These are phyloP conservation scores for Somion occarium DNA, from an alignment of 1,284 basidiomycete genomes.

Conservation along the genomic window DNA sequence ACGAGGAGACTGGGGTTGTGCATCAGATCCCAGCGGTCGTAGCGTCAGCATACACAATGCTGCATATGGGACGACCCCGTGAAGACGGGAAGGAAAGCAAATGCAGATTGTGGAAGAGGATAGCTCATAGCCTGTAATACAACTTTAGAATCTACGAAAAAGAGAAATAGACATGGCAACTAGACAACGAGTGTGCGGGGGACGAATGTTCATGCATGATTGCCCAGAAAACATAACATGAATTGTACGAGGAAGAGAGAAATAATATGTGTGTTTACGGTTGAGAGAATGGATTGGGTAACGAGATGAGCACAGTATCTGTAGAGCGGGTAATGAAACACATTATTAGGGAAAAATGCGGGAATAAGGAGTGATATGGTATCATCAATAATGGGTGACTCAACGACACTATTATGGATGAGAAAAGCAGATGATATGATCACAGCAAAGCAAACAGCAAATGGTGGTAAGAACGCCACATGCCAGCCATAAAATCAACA, in stretches of 20 bases:
- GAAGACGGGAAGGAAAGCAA: not conserved
- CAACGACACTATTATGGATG: conserved; percentile 10
- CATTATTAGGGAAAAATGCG: conserved; percentile 15
- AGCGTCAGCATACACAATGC: conserved; percentile 95
- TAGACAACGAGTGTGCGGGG: conserved; percentile 13
- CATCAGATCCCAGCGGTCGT: conserved; percentile 91
- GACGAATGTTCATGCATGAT: conserved; percentile 12
- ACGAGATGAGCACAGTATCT: conserved; percentile 8
- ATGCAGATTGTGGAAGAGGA: conserved; percentile 12
- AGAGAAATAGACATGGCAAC: conserved; percentile 14
- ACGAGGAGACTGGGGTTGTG: conserved; percentile 94
- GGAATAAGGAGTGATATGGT: conserved; percentile 31
- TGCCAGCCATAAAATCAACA: not conserved
- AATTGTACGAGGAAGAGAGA: conserved; percentile 5
- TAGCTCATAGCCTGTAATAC: conserved; percentile 28
- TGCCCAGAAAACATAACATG: not conserved
- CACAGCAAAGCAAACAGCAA: not conserved
- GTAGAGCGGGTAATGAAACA: conserved; percentile 7
- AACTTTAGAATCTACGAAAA: conserved; percentile 14
- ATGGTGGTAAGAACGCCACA: not conserved
- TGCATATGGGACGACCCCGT: conserved; percentile 52
- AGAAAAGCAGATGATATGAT: not conserved
- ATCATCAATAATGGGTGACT: conserved; percentile 26
- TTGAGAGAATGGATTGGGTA: not conserved
- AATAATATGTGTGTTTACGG: conserved; percentile 3